These are phyloP conservation scores for Brasenia schreberi DNA, from an alignment of 164 flowering plant genomes.

Conservation along the genomic window DNA sequence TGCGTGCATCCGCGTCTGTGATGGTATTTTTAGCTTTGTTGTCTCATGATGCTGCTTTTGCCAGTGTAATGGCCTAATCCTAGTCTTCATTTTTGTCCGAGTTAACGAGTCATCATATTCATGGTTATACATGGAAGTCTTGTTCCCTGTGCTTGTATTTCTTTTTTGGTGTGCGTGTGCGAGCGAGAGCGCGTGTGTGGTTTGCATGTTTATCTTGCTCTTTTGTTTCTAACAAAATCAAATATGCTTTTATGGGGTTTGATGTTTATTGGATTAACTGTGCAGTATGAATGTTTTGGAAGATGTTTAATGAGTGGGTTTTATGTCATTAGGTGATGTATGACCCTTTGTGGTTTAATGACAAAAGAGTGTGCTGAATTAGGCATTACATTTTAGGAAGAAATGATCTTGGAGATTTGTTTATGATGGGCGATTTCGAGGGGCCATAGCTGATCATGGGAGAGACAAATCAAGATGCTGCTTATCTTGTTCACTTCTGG, in stretches of 20 bases:
- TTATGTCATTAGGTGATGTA: too few relatives aligned
- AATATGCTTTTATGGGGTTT: too few relatives aligned
- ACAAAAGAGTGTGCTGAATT: too few relatives aligned
- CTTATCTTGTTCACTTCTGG: not conserved
- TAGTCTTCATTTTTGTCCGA: too few relatives aligned
- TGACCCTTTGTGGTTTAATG: not conserved
- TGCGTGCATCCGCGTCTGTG: not conserved
- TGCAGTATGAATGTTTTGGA: not conserved
- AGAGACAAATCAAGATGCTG: not conserved
- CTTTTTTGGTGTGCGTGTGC: not conserved
- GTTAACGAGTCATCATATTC: not conserved
- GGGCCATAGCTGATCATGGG: not conserved
- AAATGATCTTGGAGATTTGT: not conserved
- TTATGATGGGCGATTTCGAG: not conserved
- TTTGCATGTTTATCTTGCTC: too few relatives aligned
- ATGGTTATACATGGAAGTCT: not conserved
- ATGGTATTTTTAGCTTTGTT: not conserved
- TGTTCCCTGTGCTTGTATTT: not conserved
- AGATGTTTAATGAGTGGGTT: not conserved
- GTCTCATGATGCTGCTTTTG: too few relatives aligned
- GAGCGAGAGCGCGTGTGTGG: not conserved
- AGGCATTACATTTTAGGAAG: not conserved
- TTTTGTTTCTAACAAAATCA: too few relatives aligned
- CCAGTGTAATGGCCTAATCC: not conserved
- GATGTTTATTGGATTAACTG: not conserved